These are phyloP conservation scores for Parafenestella ontariensis DNA, from an alignment of 2,329 filamentous ascomycete species.

Conservation along the genomic window DNA sequence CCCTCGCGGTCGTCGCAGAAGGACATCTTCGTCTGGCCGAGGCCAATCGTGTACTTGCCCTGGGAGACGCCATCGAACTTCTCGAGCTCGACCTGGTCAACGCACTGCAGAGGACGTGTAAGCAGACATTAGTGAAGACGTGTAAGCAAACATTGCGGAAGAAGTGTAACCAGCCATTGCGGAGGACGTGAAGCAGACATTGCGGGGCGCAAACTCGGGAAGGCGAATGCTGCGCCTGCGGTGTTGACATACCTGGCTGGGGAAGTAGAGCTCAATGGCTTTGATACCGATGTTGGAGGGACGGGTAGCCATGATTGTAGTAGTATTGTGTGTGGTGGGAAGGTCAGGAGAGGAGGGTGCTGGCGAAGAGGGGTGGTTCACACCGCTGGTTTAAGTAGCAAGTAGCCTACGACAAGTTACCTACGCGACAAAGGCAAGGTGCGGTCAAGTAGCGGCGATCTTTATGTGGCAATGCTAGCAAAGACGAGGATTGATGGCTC, in stretches of 20 bases:
- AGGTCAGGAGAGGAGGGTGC: conserved; percentile 22
- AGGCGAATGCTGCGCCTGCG: conserved; percentile 1
- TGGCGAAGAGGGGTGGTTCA: conserved; percentile 28
- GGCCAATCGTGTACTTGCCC: conserved; percentile 63
- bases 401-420: conserved; percentile 26
- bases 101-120: conserved; percentile 51
- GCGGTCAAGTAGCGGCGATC: conserved; percentile 46
- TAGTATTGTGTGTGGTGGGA: conserved; percentile 20
- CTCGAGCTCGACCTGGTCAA: conserved; percentile 61
- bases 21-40: conserved; percentile 63
- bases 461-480: conserved; percentile 40
- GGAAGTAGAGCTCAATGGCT: conserved; percentile 63
- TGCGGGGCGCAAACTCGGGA: conserved; percentile 6
- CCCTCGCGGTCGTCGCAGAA: conserved; percentile 63
- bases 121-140: too few relatives aligned
- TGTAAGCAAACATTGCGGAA: too few relatives aligned
- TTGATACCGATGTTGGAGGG: conserved; percentile 62
- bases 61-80: conserved; percentile 61
- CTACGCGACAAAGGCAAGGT: conserved; percentile 43
- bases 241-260: conserved; percentile 55
- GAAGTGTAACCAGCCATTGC: too few relatives aligned
- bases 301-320: conserved; percentile 52
- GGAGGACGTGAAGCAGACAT: too few relatives aligned
- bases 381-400: conserved; percentile 48
- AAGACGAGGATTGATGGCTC: conserved; percentile 15